phyloP scores from a whole-genome alignment of 257 asterid genomes.

The Henckelia pumila region DNA sequence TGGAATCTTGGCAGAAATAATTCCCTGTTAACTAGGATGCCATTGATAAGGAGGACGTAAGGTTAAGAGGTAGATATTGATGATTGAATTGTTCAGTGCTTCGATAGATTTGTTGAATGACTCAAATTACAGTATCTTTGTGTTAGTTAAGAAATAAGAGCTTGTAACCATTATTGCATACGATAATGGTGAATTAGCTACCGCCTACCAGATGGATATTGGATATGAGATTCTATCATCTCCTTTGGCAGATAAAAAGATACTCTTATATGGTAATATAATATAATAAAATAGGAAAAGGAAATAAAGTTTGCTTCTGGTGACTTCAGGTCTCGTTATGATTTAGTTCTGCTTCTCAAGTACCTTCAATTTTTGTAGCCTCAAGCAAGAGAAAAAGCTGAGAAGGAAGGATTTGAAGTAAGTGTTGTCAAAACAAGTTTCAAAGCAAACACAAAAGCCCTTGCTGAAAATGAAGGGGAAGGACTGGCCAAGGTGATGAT shows the following conservation, averaged over 20 bases:
- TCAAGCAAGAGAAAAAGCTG: slow-evolving; percentile 90
- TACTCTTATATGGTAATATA: slow-evolving; percentile 2
- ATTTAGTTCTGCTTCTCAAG: slow-evolving; percentile 20
- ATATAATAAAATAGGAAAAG: slow-evolving; percentile 3
- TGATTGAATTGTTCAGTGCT: slow-evolving; percentile 8
- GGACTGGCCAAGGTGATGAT: slow-evolving; percentile 83
- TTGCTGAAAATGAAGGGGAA: slow-evolving; percentile 94
- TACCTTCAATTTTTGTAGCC: slow-evolving; percentile 49
- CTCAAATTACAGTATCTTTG: neutral
- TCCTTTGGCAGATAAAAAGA: neutral
- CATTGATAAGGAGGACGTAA: too few species aligned
- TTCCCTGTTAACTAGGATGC: too few species aligned
- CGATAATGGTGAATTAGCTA: slow-evolving; percentile 11
- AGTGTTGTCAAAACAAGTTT: slow-evolving; percentile 83
- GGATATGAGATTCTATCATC: neutral
- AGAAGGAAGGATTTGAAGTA: slow-evolving; percentile 85
- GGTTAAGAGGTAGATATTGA: slow-evolving; percentile 8
- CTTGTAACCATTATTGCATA: neutral
- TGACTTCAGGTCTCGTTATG: slow-evolving; percentile 16
- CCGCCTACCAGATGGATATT: slow-evolving; percentile 7
- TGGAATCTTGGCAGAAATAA: too few species aligned
- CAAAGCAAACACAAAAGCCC: slow-evolving; percentile 94
- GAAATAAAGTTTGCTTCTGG: slow-evolving; percentile 19
- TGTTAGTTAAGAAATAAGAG: neutral
- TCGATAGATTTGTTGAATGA: slow-evolving; percentile 12